Conservation (phyloP, 495 filamentous ascomycete species). For the Friedmanniomyces endolithicus region DNA sequence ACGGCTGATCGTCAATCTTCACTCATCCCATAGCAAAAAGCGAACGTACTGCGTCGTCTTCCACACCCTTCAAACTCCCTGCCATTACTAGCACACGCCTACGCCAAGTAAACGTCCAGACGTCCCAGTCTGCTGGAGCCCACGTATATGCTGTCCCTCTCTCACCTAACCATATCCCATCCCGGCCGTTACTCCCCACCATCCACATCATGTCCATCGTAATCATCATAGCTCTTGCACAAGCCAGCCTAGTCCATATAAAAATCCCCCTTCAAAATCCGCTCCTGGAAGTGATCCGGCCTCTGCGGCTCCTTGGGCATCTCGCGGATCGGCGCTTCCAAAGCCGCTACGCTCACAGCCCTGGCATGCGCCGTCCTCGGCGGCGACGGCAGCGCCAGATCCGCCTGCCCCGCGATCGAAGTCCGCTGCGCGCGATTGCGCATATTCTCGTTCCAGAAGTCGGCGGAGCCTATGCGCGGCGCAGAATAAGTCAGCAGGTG, state of each 20-base stretch:
- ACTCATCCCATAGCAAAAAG: too few relatives aligned
- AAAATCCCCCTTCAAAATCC: constrained; percentile 93
- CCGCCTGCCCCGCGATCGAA: constrained; percentile 42
- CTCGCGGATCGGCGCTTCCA: constrained; percentile 45
- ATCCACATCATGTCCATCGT: not conserved
- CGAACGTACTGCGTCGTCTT: too few relatives aligned
- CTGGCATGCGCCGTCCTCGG: constrained; percentile 16
- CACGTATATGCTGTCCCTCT: not conserved
- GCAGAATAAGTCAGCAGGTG: constrained; percentile 46
- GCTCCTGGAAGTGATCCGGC: constrained; percentile 87
- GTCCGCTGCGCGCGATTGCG: constrained; percentile 75
- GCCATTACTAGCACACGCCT: too few relatives aligned
- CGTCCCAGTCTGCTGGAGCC: too few relatives aligned
- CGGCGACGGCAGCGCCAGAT: not conserved
- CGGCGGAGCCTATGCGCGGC: constrained; percentile 49
- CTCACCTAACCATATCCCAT: not conserved
- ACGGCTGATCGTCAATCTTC: too few relatives aligned
- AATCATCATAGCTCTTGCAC: not conserved
- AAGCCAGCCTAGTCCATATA: constrained; percentile 64
- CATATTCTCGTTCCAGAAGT: constrained; percentile 92
- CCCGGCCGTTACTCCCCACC: constrained; percentile 2
- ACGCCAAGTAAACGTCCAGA: too few relatives aligned
- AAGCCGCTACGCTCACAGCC: constrained; percentile 50
- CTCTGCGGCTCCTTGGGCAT: constrained; percentile 43
- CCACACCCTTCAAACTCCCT: too few relatives aligned